phyloP scores from a whole-genome alignment of 164 flowering plant genomes.

The Berberis thunbergii region DNA sequence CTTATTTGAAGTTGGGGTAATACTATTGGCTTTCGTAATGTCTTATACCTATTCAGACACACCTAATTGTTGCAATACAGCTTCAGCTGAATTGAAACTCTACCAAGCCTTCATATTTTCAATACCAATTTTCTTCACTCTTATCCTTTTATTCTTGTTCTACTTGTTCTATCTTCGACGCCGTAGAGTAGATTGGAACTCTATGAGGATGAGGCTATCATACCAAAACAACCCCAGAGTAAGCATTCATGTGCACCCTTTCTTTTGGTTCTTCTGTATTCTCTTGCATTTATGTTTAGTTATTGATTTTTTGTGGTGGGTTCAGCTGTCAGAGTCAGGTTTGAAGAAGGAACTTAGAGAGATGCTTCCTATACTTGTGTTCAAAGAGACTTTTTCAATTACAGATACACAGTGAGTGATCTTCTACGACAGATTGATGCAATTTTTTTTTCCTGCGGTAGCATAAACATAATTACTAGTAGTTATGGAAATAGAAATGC shows the following conservation, averaged over 20 bases:
- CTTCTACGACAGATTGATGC: neutral
- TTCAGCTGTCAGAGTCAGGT: conserved; percentile 41
- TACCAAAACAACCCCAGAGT: conserved; percentile 26
- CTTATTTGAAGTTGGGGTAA: neutral
- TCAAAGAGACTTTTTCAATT: conserved; percentile 65
- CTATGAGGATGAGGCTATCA: conserved; percentile 43
- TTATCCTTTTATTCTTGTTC: conserved; percentile 43
- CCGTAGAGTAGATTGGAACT: conserved; percentile 49
- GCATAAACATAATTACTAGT: no score
- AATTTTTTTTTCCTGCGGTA: neutral
- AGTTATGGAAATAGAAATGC: no score
- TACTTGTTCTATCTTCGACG: conserved; percentile 63
- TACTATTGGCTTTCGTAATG: conserved; percentile 5
- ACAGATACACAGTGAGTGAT: conserved; percentile 69
- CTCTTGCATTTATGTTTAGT: neutral
- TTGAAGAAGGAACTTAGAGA: conserved; percentile 78
- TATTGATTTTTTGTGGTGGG: neutral
- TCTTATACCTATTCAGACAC: conserved; percentile 20
- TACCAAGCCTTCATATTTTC: conserved; percentile 61
- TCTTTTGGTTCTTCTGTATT: neutral
- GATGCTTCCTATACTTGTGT: conserved; percentile 74
- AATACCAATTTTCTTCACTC: conserved; percentile 50
- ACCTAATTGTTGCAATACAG: conserved; percentile 23
- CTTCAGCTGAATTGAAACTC: conserved; percentile 40
- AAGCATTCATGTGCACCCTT: conserved; percentile 4